Evolutionary conservation across 75 land plant species (phyloP).

Genomic region (Chamaecyparis obtusa): DNA sequence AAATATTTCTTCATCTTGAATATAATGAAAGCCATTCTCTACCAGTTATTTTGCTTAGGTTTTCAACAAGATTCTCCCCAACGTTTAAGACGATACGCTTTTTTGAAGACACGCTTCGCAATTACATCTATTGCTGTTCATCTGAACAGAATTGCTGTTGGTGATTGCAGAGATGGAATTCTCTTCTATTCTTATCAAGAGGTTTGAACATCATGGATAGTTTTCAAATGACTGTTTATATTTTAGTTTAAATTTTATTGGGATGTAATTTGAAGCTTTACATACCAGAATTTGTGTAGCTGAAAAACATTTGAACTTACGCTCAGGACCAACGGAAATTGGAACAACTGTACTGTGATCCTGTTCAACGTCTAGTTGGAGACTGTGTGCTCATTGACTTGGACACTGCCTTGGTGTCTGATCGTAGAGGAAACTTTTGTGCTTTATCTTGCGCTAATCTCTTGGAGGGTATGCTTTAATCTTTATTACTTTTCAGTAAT

Average conservation of each 20-base stretch:
- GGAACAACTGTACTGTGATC: constrained; percentile 81
- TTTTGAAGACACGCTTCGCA: constrained; percentile 76
- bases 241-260: constrained; percentile 4
- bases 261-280: not conserved
- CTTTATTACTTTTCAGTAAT: not conserved
- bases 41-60: constrained; percentile 82
- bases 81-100: constrained; percentile 52
- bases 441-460: constrained; percentile 51
- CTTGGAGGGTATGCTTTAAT: constrained; percentile 52
- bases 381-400: constrained; percentile 83
- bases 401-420: constrained; percentile 86
- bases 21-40: constrained; percentile 8
- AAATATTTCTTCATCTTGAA: not conserved
- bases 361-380: constrained; percentile 78
- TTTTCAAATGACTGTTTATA: not conserved
- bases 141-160: constrained; percentile 85
- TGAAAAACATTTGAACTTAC: not conserved
- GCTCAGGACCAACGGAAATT: constrained; percentile 68
- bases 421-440: constrained; percentile 80
- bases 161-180: constrained; percentile 96
- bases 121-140: constrained; percentile 66
- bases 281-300: not conserved
- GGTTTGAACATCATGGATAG: constrained; percentile 32
- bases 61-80: constrained; percentile 62
- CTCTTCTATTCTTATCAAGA: constrained; percentile 81